Percentiles rank a stretch among this genome's conserved stretches.
These are phyloP conservation scores for Botryotinia convoluta DNA, from an alignment of 2,329 filamentous ascomycete genomes.

Conservation along the genomic window DNA sequence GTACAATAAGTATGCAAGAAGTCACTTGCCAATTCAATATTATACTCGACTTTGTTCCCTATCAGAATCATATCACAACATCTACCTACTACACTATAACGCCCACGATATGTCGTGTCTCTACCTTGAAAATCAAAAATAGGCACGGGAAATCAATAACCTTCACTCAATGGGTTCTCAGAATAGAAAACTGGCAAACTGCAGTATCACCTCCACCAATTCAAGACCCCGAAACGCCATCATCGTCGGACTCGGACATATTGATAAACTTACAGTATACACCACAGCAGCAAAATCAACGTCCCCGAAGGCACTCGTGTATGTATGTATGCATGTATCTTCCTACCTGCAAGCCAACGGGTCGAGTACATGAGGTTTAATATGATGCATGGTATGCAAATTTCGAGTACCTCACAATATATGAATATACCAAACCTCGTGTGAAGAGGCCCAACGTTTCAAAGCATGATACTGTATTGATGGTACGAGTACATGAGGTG, in stretches of 20 bases:
- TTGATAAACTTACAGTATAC: background rate
- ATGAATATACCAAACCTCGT: background rate
- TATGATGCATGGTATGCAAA: background rate
- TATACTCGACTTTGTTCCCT: background rate
- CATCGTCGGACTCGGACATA: conserved; percentile 9
- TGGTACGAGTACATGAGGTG: background rate
- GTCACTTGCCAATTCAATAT: conserved; percentile 19
- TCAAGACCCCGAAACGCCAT: conserved; percentile 19
- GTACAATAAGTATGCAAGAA: conserved; percentile 13
- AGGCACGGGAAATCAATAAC: background rate
- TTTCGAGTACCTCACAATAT: background rate
- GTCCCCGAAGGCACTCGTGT: conserved; percentile 11
- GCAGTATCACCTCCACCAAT: conserved; percentile 1
- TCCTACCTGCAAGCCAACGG: conserved; percentile 12
- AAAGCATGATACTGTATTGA: background rate
- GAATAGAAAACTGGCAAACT: conserved; percentile 11
- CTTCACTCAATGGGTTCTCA: background rate
- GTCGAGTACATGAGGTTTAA: background rate
- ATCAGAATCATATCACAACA: conserved; percentile 5
- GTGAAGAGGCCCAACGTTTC: conserved; percentile 1
- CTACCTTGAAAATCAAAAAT: background rate
- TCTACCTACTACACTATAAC: background rate
- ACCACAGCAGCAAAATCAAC: conserved; percentile 17
- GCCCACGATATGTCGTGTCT: background rate
- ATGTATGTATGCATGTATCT: conserved; percentile 6